Conservation (phyloP, 352 stramenopile genomes). For the Pythium brassicae region DNA sequence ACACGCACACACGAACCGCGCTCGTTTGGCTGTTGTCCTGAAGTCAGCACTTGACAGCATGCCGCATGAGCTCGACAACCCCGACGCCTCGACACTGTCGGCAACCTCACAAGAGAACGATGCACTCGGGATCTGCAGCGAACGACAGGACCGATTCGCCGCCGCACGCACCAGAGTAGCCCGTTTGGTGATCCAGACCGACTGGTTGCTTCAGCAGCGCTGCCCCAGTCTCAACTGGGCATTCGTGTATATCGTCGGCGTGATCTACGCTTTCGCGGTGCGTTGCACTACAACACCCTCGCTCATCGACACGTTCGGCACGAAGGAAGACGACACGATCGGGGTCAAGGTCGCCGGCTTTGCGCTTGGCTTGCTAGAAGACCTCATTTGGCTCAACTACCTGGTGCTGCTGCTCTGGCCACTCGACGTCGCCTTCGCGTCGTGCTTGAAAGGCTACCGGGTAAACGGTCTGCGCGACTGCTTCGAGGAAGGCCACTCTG, state of each 20-base stretch:
- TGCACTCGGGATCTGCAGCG: background rate
- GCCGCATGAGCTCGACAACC: too few species aligned
- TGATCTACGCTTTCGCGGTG: background rate
- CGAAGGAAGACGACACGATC: constrained; percentile 5
- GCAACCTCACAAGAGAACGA: background rate
- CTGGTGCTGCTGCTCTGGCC: background rate
- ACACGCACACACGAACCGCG: too few species aligned
- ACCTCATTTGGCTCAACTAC: background rate
- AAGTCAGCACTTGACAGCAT: too few species aligned
- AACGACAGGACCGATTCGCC: background rate
- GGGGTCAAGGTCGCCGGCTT: background rate
- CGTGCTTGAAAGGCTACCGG: background rate
- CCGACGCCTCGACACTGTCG: too few species aligned
- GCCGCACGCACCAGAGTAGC: background rate
- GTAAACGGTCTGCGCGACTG: background rate
- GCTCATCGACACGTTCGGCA: constrained; percentile 8
- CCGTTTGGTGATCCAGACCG: background rate
- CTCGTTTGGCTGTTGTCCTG: too few species aligned
- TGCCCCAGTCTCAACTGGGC: background rate
- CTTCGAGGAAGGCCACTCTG: background rate
- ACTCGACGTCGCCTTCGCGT: background rate
- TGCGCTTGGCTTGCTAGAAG: background rate
- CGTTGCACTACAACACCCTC: constrained; percentile 5
- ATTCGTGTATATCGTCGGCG: background rate
- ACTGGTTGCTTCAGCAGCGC: background rate